Evolutionary conservation across 164 flowering plant species (phyloP).

Genomic region (Brasenia schreberi): DNA sequence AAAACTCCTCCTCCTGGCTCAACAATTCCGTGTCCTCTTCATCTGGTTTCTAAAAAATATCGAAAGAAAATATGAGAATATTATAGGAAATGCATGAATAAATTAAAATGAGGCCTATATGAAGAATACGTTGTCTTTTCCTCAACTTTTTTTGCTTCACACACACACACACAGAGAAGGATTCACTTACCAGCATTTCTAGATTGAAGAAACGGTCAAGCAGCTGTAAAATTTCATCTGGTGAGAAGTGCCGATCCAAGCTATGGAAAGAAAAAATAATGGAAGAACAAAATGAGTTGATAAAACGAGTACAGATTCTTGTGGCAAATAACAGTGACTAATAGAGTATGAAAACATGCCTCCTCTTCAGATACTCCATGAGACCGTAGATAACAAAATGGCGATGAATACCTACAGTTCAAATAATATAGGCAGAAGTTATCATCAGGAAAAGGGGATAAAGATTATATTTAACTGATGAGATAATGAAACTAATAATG

Average conservation of each 20-base stretch:
- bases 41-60: conserved; percentile 62
- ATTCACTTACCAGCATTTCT: conserved; percentile 67
- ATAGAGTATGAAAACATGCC: conserved; percentile 25
- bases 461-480: too few relatives aligned
- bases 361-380: conserved; percentile 69
- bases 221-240: conserved; percentile 87
- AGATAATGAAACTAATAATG: too few relatives aligned
- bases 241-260: conserved; percentile 62
- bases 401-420: conserved; percentile 67
- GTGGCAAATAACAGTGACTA: background rate
- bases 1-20: conserved; percentile 71
- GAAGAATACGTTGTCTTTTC: too few relatives aligned
- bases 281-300: background rate
- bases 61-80: background rate
- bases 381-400: conserved; percentile 84
- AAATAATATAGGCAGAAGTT: background rate
- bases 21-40: conserved; percentile 67
- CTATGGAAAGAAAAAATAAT: conserved; percentile 23
- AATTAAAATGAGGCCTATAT: background rate
- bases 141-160: background rate
- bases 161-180: background rate
- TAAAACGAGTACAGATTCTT: background rate
- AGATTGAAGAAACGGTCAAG: conserved; percentile 90
- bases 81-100: background rate
- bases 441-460: too few relatives aligned